A percentile compares a stretch with the other conserved stretches of the same genome.
phyloP scores from a whole-genome alignment of 345 rosid genomes.

The Kernera saxatilis region DNA sequence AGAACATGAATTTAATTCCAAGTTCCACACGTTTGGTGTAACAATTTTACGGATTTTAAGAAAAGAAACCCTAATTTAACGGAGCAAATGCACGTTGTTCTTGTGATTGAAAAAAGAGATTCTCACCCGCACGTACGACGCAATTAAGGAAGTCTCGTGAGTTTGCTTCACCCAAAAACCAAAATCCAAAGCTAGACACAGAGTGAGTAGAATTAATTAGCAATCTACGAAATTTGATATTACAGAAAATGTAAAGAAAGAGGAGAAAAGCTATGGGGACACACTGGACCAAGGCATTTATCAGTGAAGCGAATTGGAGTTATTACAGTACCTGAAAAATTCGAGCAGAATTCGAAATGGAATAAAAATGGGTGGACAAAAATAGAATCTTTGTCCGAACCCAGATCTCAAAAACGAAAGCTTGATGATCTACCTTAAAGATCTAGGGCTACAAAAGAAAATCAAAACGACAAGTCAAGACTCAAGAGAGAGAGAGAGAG shows the following conservation, averaged over 20 bases:
- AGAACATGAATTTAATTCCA: background rate
- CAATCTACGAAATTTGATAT: background rate
- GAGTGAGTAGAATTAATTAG: background rate
- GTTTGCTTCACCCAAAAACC: background rate
- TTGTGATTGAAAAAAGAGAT: conserved; percentile 14
- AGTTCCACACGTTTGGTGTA: conserved; percentile 24
- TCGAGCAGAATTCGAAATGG: background rate
- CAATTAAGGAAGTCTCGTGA: background rate
- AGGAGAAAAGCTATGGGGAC: background rate
- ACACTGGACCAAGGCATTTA: conserved; percentile 19
- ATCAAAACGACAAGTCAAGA: conserved; percentile 1
- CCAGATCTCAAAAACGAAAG: conserved; percentile 29
- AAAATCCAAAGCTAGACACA: conserved; percentile 8
- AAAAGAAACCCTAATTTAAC: background rate
- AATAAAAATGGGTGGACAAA: background rate
- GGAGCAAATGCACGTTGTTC: conserved; percentile 23
- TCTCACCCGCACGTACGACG: conserved; percentile 14
- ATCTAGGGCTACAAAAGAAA: conserved; percentile 9
- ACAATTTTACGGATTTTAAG: background rate
- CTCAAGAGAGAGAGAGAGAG: background rate
- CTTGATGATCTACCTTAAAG: conserved; percentile 21
- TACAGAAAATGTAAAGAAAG: background rate
- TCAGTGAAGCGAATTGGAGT: conserved; percentile 1
- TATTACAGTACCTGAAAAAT: conserved; percentile 26
- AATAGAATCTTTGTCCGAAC: conserved; percentile 28